Percentiles rank a stretch among this genome's conserved stretches.
Conservation (phyloP, 83 land plant genomes). For the Thuja plicata region DNA sequence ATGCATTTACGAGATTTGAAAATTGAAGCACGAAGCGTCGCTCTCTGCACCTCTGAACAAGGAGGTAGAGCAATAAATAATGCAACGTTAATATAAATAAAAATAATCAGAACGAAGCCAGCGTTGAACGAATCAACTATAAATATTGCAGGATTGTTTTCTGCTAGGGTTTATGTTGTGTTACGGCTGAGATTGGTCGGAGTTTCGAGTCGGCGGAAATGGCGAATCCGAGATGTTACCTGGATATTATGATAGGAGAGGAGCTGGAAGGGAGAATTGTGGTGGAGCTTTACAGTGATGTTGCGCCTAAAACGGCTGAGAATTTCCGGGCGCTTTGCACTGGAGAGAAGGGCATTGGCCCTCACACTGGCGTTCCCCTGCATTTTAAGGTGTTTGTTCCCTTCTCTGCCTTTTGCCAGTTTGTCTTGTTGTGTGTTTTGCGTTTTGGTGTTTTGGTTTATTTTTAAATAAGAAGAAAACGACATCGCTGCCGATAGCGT, state of each 20-base stretch:
- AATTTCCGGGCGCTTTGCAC: slow-evolving; percentile 87
- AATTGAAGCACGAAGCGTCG: neutral
- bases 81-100: neutral
- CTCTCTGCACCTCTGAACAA: neutral
- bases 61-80: neutral
- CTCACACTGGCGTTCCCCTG: slow-evolving; percentile 55
- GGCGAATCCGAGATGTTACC: slow-evolving; percentile 37
- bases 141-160: no score
- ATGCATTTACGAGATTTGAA: neutral
- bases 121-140: neutral
- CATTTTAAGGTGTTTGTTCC: slow-evolving; percentile 60
- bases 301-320: slow-evolving; percentile 73
- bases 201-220: neutral
- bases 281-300: slow-evolving; percentile 61
- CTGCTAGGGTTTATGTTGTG: neutral
- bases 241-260: slow-evolving; percentile 68
- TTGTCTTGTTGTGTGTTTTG: neutral
- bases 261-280: slow-evolving; percentile 75
- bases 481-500: neutral
- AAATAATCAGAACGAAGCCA: neutral
- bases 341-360: slow-evolving; percentile 78
- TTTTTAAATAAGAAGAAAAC: neutral
- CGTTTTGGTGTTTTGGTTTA: neutral
- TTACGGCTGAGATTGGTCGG: neutral
- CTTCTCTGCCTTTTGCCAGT: neutral